Evolutionary conservation across 306 rosid species (phyloP).

Genomic region (Hippophae rhamnoides): DNA sequence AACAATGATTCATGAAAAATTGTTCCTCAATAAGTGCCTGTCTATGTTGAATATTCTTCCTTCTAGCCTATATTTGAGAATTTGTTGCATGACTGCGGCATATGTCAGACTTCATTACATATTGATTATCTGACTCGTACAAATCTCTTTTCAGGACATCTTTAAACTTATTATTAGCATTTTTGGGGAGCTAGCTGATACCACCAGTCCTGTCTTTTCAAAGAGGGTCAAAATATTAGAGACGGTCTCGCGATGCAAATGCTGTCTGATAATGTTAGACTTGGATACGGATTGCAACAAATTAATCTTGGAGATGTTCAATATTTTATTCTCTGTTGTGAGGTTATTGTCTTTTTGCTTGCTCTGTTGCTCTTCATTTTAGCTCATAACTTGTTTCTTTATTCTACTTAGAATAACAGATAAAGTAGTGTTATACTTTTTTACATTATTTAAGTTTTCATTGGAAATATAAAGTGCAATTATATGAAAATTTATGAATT

Average conservation of each 20-base stretch:
- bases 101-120: conserved; percentile 1
- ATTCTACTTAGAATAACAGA: background rate
- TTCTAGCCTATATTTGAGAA: too few relatives aligned
- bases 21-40: too few relatives aligned
- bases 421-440: background rate
- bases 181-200: conserved; percentile 70
- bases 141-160: conserved; percentile 39
- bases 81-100: background rate
- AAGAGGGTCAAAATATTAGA: conserved; percentile 76
- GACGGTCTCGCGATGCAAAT: conserved; percentile 62
- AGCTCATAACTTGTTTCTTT: background rate
- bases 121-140: background rate
- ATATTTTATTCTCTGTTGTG: conserved; percentile 58
- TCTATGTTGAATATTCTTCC: too few relatives aligned
- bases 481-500: background rate
- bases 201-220: conserved; percentile 47
- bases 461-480: background rate
- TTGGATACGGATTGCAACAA: conserved; percentile 64
- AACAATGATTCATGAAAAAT: too few relatives aligned
- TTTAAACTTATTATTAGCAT: conserved; percentile 56
- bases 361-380: background rate
- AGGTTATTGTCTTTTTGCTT: conserved; percentile 41
- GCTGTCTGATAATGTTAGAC: conserved; percentile 81
- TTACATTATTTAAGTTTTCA: background rate
- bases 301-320: conserved; percentile 69